phyloP scores from a whole-genome alignment of 2,329 filamentous ascomycete genomes.

The Colletotrichum tropicale region DNA sequence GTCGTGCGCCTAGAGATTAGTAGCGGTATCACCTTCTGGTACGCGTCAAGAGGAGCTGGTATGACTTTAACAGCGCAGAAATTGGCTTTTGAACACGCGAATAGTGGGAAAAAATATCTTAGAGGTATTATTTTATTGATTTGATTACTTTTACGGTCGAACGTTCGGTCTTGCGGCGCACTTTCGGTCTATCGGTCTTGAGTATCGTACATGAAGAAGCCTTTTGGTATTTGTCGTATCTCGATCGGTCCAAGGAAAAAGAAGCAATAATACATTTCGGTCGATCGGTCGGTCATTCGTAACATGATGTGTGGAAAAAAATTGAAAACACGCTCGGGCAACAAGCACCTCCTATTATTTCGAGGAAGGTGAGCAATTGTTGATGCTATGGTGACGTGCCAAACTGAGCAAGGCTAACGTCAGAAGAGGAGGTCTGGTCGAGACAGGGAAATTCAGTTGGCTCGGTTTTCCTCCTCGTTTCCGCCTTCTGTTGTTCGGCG shows the following conservation, averaged over 20 bases:
- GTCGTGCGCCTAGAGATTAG: too few species aligned
- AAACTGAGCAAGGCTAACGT: not conserved
- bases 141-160: not conserved
- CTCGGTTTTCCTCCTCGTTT: not conserved
- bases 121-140: not conserved
- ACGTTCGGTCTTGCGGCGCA: not conserved
- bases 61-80: not conserved
- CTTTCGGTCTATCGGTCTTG: not conserved
- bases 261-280: not conserved
- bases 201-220: slow-evolving; percentile 7
- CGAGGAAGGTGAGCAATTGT: not conserved
- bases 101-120: not conserved
- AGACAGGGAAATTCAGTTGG: not conserved
- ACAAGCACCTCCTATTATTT: not conserved
- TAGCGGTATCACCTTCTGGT: not conserved
- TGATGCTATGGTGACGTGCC: not conserved
- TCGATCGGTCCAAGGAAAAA: slow-evolving; percentile 2
- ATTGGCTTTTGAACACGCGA: not conserved
- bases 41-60: not conserved
- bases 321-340: not conserved
- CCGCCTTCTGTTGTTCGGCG: not conserved
- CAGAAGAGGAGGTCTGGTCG: not conserved
- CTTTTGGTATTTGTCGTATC: not conserved
- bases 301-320: not conserved
- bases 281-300: not conserved